Conservation (phyloP, 2,329 filamentous ascomycete genomes). For the Alternaria panax region DNA sequence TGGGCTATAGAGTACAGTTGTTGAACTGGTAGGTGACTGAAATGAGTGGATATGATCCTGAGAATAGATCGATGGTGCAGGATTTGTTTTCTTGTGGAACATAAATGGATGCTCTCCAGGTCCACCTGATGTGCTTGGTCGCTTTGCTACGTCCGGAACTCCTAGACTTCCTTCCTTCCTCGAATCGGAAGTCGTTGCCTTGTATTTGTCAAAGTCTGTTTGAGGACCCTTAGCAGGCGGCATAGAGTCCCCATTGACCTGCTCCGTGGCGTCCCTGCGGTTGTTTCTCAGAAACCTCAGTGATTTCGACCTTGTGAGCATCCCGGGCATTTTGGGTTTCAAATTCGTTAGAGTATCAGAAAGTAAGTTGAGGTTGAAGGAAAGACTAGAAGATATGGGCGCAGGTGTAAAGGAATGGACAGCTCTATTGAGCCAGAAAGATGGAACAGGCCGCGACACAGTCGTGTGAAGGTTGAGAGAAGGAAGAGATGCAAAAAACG, state of each 20-base stretch:
- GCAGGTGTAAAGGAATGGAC: constrained; percentile 49
- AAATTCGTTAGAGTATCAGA: constrained; percentile 45
- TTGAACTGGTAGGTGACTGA: constrained; percentile 38
- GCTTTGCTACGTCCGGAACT: constrained; percentile 40
- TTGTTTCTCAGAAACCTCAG: constrained; percentile 45
- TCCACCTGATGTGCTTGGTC: constrained; percentile 47
- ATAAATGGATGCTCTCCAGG: constrained; percentile 42
- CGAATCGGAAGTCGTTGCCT: constrained; percentile 36
- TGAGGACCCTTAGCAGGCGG: constrained; percentile 33
- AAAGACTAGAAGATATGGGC: constrained; percentile 27
- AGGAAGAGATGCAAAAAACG: constrained; percentile 25
- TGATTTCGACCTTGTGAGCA: constrained; percentile 49
- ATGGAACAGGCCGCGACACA: constrained; percentile 27
- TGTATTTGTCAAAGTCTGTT: constrained; percentile 44
- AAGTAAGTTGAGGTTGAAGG: constrained; percentile 30
- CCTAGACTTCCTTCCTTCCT: constrained; percentile 35
- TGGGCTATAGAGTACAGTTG: constrained; percentile 41
- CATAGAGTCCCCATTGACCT: constrained; percentile 34
- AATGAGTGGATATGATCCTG: constrained; percentile 37
- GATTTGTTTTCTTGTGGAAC: constrained; percentile 48
- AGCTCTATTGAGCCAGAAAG: constrained; percentile 48
- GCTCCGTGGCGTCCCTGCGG: constrained; percentile 41
- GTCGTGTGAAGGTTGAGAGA: constrained; percentile 26
- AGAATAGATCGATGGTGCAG: constrained; percentile 33
- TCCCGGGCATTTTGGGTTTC: constrained; percentile 48